Base-by-base conservation (phyloP, 108 stramenopile species). In the Nitzschia putrida region DNA sequence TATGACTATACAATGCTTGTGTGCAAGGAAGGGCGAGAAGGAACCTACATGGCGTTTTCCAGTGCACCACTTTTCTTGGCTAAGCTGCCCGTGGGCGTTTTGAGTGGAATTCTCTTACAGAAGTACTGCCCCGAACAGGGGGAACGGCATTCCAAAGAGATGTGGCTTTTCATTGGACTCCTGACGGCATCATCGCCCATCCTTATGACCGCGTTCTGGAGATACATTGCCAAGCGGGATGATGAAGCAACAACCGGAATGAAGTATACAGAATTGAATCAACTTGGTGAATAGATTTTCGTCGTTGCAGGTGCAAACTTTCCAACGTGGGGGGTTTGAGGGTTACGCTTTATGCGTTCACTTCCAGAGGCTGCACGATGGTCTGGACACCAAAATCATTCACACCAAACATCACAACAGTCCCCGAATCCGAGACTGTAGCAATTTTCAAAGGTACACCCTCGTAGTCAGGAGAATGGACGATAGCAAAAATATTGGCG, bases 1-100 rank as follows among this genome's bases (percentile, higher is more conserved):
- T 85, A 90, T 57, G 92, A 93, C 72, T 91, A 88, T 58, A 87
- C 88, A n/a, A 86, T 85, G 61, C 74, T 72, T 14, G 83, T 93
- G 0, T 78, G 81, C 21, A 67, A 74, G 37, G 89, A 91, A 73
- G 90, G 92, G 16, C 57, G 88, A 43, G 92, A 93, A 58, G 92
- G 89, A 3, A 87, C 87, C 7, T 93, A 88, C 73, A 89, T 88
- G 85, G 92, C 92, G 0, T 68, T 93, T 52, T 83, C 85, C 20
- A 81, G 79, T 7, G 92, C 92, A 38, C 92, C 92, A 1, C 72
- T 93, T 12, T 93, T 93, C 56, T 70, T 89, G 49, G 89, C 92
- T 3, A 87, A 93, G 61, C 52, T 93, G 29, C 92, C 92, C 12
- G 88, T 90, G 21, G 89, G 92, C 21, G 71, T 90, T 53, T 55